Evolutionary conservation across 768 basidiomycete genomes (phyloP).

Genomic region (Crucibulum laeve): DNA sequence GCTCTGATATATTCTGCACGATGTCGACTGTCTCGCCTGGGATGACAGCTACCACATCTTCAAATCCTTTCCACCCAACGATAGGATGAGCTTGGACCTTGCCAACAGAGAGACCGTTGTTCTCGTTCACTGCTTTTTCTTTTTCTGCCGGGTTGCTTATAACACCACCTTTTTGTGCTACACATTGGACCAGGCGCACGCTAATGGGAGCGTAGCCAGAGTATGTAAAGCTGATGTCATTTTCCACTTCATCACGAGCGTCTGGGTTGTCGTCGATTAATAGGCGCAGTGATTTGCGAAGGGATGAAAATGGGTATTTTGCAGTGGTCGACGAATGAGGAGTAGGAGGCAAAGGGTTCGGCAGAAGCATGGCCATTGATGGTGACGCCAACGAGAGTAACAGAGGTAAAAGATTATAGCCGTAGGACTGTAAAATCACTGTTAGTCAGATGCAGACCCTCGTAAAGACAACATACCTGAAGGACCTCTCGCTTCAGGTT

Average conservation of each 20-base stretch:
- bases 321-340: constrained; percentile 30
- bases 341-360: constrained; percentile 61
- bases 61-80: constrained; percentile 96
- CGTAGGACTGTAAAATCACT: constrained; percentile 56
- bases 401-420: constrained; percentile 67
- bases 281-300: constrained; percentile 86
- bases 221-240: constrained; percentile 94
- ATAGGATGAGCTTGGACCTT: constrained; percentile 87
- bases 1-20: constrained; percentile 37
- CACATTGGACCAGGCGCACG: constrained; percentile 87
- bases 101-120: constrained; percentile 30
- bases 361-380: constrained; percentile 63
- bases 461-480: constrained; percentile 42
- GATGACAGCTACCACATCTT: constrained; percentile 78
- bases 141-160: constrained; percentile 74
- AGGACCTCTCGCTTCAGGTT: constrained; percentile 88
- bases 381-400: constrained; percentile 61
- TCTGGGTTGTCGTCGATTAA: constrained; percentile 85
- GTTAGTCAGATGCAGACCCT: constrained; percentile 15
- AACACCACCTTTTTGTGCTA: constrained; percentile 88
- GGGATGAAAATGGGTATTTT: constrained; percentile 67
- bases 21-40: constrained; percentile 88
- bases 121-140: constrained; percentile 33
- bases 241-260: constrained; percentile 76
- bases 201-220: constrained; percentile 96